Percentiles rank a stretch among this genome's conserved stretches.
Conservation (phyloP, 176 grass and related monocot species). For the Lolium rigidum region DNA sequence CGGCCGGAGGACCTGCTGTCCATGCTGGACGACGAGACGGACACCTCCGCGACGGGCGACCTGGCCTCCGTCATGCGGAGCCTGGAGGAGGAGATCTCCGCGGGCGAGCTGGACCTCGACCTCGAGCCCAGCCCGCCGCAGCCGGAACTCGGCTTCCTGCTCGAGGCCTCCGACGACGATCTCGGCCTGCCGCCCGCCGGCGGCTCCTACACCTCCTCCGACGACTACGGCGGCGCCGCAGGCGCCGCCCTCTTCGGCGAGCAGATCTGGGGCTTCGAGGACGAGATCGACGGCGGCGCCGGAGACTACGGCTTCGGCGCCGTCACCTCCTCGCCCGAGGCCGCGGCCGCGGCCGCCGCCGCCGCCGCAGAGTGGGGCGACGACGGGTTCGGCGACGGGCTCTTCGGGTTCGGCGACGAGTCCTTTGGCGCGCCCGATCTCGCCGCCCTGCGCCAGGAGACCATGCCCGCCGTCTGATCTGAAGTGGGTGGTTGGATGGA, state of each 20-base stretch:
- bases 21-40: slow-evolving; percentile 66
- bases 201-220: neutral
- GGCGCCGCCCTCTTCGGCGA: slow-evolving; percentile 1
- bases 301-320: neutral
- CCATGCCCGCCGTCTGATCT: slow-evolving; percentile 62
- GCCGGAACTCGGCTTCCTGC: slow-evolving; percentile 61
- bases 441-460: slow-evolving; percentile 46
- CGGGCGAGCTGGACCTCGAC: slow-evolving; percentile 5
- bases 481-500: neutral
- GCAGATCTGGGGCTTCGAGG: slow-evolving; percentile 65
- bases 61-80: slow-evolving; percentile 80
- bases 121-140: neutral
- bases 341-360: neutral
- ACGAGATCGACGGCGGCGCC: slow-evolving; percentile 34
- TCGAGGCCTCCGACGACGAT: slow-evolving; percentile 91
- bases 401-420: slow-evolving; percentile 57
- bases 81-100: slow-evolving; percentile 71
- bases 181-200: slow-evolving; percentile 68
- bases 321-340: slow-evolving; percentile 36
- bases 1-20: slow-evolving; percentile 62
- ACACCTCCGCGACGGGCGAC: slow-evolving; percentile 44
- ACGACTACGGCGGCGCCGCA: slow-evolving; percentile 1
- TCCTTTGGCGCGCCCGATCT: slow-evolving; percentile 44
- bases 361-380: slow-evolving; percentile 46
- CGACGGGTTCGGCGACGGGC: slow-evolving; percentile 56